phyloP scores from a whole-genome alignment of 2,329 filamentous ascomycete species.

The Colletotrichum sp. region DNA sequence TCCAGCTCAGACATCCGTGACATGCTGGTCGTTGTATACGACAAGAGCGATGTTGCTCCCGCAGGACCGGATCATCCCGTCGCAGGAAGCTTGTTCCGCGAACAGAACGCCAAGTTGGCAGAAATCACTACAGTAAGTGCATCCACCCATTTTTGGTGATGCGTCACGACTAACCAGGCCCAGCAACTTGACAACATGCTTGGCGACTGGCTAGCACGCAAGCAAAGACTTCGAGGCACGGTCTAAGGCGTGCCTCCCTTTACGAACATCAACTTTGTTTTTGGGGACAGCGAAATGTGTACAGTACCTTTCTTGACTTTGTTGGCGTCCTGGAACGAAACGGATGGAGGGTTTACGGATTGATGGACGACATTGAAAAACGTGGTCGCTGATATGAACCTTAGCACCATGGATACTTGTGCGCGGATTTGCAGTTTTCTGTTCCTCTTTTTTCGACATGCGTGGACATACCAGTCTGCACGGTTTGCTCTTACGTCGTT shows the following conservation, averaged over 20 bases:
- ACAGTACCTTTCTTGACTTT: slow-evolving; percentile 18
- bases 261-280: slow-evolving; percentile 14
- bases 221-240: slow-evolving; percentile 65
- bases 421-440: slow-evolving; percentile 13
- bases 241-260: slow-evolving; percentile 33
- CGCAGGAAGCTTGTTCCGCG: slow-evolving; percentile 79
- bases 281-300: slow-evolving; percentile 13
- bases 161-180: slow-evolving; percentile 24
- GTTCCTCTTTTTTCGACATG: background rate
- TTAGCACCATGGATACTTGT: slow-evolving; percentile 24
- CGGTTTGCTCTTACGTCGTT: background rate
- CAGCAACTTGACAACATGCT: slow-evolving; percentile 87
- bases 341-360: slow-evolving; percentile 15
- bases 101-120: slow-evolving; percentile 84
- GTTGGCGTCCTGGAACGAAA: slow-evolving; percentile 12
- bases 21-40: slow-evolving; percentile 88
- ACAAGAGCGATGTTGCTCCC: slow-evolving; percentile 83
- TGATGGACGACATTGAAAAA: slow-evolving; percentile 18
- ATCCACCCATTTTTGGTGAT: background rate
- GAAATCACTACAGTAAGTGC: slow-evolving; percentile 78
- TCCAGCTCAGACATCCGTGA: slow-evolving; percentile 89
- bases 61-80: slow-evolving; percentile 86
- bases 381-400: slow-evolving; percentile 25
- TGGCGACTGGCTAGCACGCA: slow-evolving; percentile 77
- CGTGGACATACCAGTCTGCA: slow-evolving; percentile 11